These are phyloP conservation scores for Fusarium staphyleae DNA, from an alignment of 2,329 filamentous ascomycete genomes.

Conservation along the genomic window DNA sequence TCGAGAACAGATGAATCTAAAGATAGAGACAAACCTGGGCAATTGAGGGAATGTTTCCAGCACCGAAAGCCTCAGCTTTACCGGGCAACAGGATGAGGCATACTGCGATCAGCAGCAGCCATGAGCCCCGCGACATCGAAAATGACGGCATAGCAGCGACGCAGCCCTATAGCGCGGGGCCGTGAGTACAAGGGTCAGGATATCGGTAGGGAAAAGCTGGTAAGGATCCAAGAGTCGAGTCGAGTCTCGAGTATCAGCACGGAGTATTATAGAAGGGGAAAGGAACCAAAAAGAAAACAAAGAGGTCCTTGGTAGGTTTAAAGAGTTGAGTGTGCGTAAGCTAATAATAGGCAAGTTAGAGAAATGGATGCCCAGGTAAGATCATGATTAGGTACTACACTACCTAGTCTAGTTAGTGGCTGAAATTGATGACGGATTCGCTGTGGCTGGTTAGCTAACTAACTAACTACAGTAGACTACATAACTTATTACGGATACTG, in stretches of 20 bases:
- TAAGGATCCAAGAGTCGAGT: background rate
- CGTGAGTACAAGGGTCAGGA: conserved; percentile 9
- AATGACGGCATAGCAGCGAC: conserved; percentile 55
- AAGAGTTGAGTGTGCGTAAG: conserved; percentile 16
- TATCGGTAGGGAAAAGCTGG: background rate
- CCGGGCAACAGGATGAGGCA: conserved; percentile 64
- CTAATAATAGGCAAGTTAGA: conserved; percentile 11
- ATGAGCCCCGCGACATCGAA: conserved; percentile 55
- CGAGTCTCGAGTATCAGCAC: background rate
- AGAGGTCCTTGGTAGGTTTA: conserved; percentile 8
- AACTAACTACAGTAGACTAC: too few species aligned
- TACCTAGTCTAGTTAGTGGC: too few species aligned
- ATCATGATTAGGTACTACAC: too few species aligned
- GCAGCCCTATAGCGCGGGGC: conserved; percentile 40
- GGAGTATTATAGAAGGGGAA: background rate
- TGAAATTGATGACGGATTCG: conserved; percentile 40
- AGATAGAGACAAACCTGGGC: conserved; percentile 48
- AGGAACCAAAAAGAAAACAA: background rate
- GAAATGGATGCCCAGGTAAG: conserved; percentile 3
- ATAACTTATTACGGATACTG: too few species aligned
- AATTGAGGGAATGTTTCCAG: conserved; percentile 75
- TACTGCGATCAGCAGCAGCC: conserved; percentile 58
- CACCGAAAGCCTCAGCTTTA: conserved; percentile 68
- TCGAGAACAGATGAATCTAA: background rate
- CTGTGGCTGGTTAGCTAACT: conserved; percentile 40